Evolutionary conservation across 1,284 basidiomycete genomes (phyloP), one percentile per base, ranked within the genome.

Genomic region (Peniophora sp.): DNA sequence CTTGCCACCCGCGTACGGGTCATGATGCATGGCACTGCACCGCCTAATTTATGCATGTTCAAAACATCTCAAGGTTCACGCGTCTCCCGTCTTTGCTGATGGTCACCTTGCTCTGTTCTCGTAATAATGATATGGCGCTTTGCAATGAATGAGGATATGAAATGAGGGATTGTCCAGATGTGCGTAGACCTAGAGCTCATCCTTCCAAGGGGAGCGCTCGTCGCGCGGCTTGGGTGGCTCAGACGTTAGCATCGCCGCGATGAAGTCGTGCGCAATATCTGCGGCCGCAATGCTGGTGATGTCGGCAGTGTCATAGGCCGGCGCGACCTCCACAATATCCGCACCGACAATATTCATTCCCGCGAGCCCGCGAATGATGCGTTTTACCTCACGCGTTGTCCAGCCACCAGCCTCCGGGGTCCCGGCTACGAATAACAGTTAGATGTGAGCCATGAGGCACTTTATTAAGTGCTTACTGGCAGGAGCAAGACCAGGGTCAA

Each of bases 361-460:
- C 2, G 79, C 78, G 10, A 91, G 73, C 20, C 88, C 88, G 51
- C 88, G 79, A 48, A 90, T 71, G 54, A 90, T 88, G 35, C 85
- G 79, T 58, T 89, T 88, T 39, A 88, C 73, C 65, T 91, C 87
- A 47, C 88, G 76, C n/a, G 78, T 84, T 3, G 86, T 88, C 85
- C 85, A 89, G 12, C 87, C 87, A 37, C 88, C 89, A 15, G 82
- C 78, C 65, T 91, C 88, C 6, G 88, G 88, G 2, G 89, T 91
- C n/a, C 89, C 88, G 54, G 87, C 85, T 85, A 55, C 23, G 27
- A 32, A 12, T 32, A 5, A 32, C 12, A 5, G 27, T 32, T 32
- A 32, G 27, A 6, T 32, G 20, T 23, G 37, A 22, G 18, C 37
- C 12, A 50, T 17, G 43, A 17, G 5, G 20, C 14, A 10, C 23